Conservation (phyloP, 2,329 filamentous ascomycete genomes). For the Aplosporella prunicola region DNA sequence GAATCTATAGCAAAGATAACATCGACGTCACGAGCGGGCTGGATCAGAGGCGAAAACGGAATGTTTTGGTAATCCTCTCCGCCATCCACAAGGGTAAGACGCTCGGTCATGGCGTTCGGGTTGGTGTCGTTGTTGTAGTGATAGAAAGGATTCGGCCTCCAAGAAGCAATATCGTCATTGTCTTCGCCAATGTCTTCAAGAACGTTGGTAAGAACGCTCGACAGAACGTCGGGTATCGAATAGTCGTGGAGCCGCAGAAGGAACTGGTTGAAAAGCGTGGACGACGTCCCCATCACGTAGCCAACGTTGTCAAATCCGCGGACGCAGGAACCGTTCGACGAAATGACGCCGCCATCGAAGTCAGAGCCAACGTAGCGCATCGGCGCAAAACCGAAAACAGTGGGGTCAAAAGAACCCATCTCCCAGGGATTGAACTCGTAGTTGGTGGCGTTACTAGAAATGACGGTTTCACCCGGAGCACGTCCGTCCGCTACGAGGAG, state of each 20-base stretch:
- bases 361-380: constrained; percentile 63
- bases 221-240: constrained; percentile 42
- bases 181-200: constrained; percentile 49
- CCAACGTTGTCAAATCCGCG: constrained; percentile 74
- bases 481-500: constrained; percentile 63
- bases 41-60: constrained; percentile 66
- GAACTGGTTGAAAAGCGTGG: constrained; percentile 73
- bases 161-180: constrained; percentile 62
- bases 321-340: constrained; percentile 52
- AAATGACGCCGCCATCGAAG: constrained; percentile 54
- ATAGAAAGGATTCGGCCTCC: constrained; percentile 67
- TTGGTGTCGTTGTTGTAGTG: constrained; percentile 53
- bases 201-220: constrained; percentile 42
- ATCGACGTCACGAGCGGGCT: constrained; percentile 62
- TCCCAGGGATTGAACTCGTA: constrained; percentile 75
- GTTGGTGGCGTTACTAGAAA: constrained; percentile 64
- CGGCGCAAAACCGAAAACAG: constrained; percentile 60
- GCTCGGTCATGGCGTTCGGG: constrained; percentile 41
- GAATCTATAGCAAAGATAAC: constrained; percentile 75
- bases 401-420: constrained; percentile 67
- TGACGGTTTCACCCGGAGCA: constrained; percentile 48
- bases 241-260: constrained; percentile 54
- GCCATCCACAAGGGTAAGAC: constrained; percentile 67
- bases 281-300: constrained; percentile 78
- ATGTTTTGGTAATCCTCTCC: constrained; percentile 72